A percentile compares a stretch with the other conserved stretches of the same genome.
Evolutionary conservation across 371 early-diverging fungal species (phyloP).

Genomic region (Nematocida parisii): DNA sequence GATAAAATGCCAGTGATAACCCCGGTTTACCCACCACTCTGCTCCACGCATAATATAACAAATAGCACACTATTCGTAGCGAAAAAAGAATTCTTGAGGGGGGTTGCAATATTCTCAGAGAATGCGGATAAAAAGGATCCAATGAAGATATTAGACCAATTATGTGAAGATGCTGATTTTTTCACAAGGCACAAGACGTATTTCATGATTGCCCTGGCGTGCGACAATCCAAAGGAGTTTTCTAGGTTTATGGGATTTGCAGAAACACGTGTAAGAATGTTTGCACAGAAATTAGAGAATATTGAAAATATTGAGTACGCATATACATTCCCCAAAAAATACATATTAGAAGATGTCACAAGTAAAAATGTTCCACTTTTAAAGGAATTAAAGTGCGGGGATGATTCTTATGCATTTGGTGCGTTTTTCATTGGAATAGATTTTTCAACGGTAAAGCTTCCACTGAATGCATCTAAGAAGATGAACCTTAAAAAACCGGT

Average conservation of each 20-base stretch:
- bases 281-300: constrained; percentile 79
- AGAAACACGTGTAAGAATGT: constrained; percentile 83
- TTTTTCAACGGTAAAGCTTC: constrained; percentile 50
- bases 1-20: constrained; percentile 99
- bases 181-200: constrained; percentile 84
- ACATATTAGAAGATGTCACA: constrained; percentile 7
- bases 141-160: constrained; percentile 41
- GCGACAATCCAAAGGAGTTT: constrained; percentile 49
- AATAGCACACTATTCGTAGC: constrained; percentile 81
- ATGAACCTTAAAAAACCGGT: constrained; percentile 54
- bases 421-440: constrained; percentile 49
- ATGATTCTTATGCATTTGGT: not conserved
- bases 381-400: constrained; percentile 23
- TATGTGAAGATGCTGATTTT: constrained; percentile 83
- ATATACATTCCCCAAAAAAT: constrained; percentile 79
- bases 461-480: constrained; percentile 52
- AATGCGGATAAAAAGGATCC: constrained; percentile 71
- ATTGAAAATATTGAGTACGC: constrained; percentile 77
- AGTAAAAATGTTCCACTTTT: constrained; percentile 73
- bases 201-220: constrained; percentile 76
- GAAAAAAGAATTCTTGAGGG: constrained; percentile 75
- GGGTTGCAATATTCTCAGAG: constrained; percentile 47
- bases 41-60: constrained; percentile 95
- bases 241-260: constrained; percentile 77
- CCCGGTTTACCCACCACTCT: constrained; percentile 98